Conservation (phyloP, 1,139 yeast species). For the Yamadazyma membranifaciens region DNA sequence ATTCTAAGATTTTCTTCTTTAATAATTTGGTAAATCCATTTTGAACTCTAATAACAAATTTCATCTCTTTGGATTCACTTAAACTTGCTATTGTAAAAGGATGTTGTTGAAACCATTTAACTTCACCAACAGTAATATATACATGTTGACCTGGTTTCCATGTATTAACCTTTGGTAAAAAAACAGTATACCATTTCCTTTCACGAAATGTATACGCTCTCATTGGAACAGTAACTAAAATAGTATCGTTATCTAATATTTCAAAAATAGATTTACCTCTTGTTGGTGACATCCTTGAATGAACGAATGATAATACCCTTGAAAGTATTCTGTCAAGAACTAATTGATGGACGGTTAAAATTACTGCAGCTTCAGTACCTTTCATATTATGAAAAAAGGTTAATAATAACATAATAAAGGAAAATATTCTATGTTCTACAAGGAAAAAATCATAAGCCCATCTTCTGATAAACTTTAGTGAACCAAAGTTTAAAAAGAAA, state of each 20-base stretch:
- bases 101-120: conserved; percentile 40
- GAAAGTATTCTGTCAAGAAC: conserved; percentile 43
- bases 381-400: conserved; percentile 41
- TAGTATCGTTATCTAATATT: conserved; percentile 40
- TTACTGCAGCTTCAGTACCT: conserved; percentile 31
- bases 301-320: conserved; percentile 30
- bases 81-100: conserved; percentile 48
- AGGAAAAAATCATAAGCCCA: conserved; percentile 46
- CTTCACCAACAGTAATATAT: conserved; percentile 37
- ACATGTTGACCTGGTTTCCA: conserved; percentile 54
- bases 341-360: conserved; percentile 44
- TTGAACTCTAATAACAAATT: conserved; percentile 36
- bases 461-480: conserved; percentile 36
- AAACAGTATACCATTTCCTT: conserved; percentile 27
- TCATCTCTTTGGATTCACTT: conserved; percentile 36
- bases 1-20: conserved; percentile 22
- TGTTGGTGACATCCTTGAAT: conserved; percentile 36
- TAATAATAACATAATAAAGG: conserved; percentile 44
- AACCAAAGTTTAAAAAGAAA: conserved; percentile 35
- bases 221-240: conserved; percentile 38
- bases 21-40: conserved; percentile 46
- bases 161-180: conserved; percentile 37
- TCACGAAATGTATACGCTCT: conserved; percentile 19
- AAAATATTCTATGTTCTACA: conserved; percentile 41
- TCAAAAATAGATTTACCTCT: conserved; percentile 40